Percentiles rank a stretch among this genome's conserved stretches.
Conservation (phyloP, 75 land plant species). For the Sequoiadendron giganteum region DNA sequence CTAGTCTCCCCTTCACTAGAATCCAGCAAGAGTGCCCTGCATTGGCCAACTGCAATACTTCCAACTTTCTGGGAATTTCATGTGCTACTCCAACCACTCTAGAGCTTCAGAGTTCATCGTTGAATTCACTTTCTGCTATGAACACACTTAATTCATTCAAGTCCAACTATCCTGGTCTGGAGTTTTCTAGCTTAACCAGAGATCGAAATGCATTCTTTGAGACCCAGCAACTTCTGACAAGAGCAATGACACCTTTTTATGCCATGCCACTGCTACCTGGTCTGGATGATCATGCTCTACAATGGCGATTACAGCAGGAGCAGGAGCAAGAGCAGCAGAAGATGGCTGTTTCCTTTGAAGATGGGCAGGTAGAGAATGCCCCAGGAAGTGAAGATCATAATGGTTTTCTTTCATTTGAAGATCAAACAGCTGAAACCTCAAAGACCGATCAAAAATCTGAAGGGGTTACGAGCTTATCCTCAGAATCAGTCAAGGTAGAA, state of each 20-base stretch:
- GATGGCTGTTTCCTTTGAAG: slow-evolving; percentile 6
- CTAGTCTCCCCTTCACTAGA: slow-evolving; percentile 8
- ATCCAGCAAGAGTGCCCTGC: slow-evolving; percentile 4
- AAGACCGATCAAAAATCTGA: slow-evolving; percentile 10
- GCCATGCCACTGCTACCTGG: slow-evolving; percentile 8
- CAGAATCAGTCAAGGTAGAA: slow-evolving; percentile 9
- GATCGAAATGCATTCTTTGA: slow-evolving; percentile 9
- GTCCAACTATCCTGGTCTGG: slow-evolving; percentile 12
- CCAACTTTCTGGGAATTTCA: not conserved
- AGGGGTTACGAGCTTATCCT: slow-evolving; percentile 4
- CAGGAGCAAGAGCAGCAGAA: slow-evolving; percentile 10
- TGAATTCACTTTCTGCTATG: slow-evolving; percentile 4
- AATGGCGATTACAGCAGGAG: slow-evolving; percentile 9
- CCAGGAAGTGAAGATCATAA: slow-evolving; percentile 8
- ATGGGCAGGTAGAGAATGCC: slow-evolving; percentile 5
- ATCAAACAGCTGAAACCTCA: slow-evolving; percentile 1
- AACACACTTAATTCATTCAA: slow-evolving; percentile 12
- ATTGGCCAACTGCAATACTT: slow-evolving; percentile 5
- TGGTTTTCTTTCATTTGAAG: slow-evolving; percentile 6
- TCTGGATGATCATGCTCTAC: slow-evolving; percentile 6
- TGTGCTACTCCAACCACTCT: not conserved
- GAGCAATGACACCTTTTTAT: slow-evolving; percentile 8
- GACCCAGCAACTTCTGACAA: slow-evolving; percentile 11
- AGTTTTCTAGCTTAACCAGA: not conserved
- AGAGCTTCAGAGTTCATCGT: not conserved